Base-by-base conservation (phyloP, 2,329 filamentous ascomycete genomes). In the Chrysoporthe austroafricana region DNA sequence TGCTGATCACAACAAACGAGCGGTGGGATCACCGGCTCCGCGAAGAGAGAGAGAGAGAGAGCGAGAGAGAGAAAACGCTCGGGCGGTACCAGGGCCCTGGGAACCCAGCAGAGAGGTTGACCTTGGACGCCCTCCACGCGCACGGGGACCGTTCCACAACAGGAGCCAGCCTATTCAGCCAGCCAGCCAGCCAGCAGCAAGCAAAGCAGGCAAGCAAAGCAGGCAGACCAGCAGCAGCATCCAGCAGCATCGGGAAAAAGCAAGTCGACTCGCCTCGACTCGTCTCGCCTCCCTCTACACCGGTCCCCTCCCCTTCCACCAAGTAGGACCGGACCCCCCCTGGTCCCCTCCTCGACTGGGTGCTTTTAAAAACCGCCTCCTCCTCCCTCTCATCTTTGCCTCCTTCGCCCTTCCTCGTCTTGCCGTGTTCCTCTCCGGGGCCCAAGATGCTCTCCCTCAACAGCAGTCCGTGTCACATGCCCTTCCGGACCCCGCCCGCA, bases 371-470 rank as follows among this genome's bases (percentile, higher is more conserved):
- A 54, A 14, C 32, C 21, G 50, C 26, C 11, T 34, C 46, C 21
- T 54, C 13, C 21, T 34, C 50, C 32, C 21, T 26, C 21, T n/a
- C 48, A 5, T 56, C 18, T 11, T 44, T n/a, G 16, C 46, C 56
- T 32, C 32, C 44, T 32, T 36, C 46, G 13, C 7, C 66, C 39
- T 62, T 8, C 57, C 58, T 46, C 48, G 34, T 54, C 39, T 58
- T 26, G 26, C 26, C 26, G 36, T 48, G 36, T 18, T 7, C 32
- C 9, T n/a, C 46, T 42, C 43, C 57, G 39, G 14, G 9, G 26
- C 26, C 26, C 59, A 63, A 66, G 63, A 68, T 68, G 66, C 57
- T 68, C 58, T 68, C 59, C 26, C 63, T 62, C 59, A 66, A 61
- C 44, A 66, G 63, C 63, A 63, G 54, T 44, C 59, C 50, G 16